A percentile compares a stretch with the other conserved stretches of the same genome.
These are phyloP conservation scores for Tausonia pullulans DNA, from an alignment of 1,284 basidiomycete genomes.

Conservation along the genomic window DNA sequence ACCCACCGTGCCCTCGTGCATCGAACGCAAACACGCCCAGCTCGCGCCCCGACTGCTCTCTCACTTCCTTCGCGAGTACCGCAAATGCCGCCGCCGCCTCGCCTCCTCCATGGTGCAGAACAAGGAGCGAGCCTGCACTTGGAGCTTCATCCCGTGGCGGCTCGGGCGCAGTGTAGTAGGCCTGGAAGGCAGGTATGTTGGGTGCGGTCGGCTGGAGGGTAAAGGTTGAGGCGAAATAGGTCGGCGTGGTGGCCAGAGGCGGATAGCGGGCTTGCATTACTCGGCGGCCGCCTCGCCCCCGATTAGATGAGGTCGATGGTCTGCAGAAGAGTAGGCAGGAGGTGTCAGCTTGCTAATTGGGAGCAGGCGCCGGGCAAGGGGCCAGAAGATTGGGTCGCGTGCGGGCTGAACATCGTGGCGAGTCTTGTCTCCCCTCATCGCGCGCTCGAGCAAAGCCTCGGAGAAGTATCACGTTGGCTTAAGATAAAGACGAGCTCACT, in stretches of 20 bases:
- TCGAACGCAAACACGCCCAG: slow-evolving; percentile 77
- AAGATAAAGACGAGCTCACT: slow-evolving; percentile 4
- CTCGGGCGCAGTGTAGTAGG: slow-evolving; percentile 55
- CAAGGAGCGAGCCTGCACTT: slow-evolving; percentile 53
- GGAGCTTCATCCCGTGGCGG: slow-evolving; percentile 32
- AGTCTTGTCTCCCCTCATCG: too few species aligned
- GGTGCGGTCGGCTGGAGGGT: slow-evolving; percentile 26
- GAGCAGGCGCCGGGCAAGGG: too few species aligned
- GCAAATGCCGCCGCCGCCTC: slow-evolving; percentile 84
- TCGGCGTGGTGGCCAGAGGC: slow-evolving; percentile 56
- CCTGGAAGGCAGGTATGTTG: slow-evolving; percentile 40
- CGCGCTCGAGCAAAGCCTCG: too few species aligned
- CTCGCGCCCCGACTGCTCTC: slow-evolving; percentile 50
- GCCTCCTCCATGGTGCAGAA: slow-evolving; percentile 92
- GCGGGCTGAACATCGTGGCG: too few species aligned
- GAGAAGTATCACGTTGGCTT: too few species aligned
- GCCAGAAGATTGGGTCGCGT: too few species aligned
- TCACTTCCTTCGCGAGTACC: slow-evolving; percentile 67
- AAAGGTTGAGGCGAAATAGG: slow-evolving; percentile 56
- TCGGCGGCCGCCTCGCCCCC: too few species aligned
- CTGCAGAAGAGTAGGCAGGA: neutral
- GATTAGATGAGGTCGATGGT: neutral
- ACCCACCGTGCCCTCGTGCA: slow-evolving; percentile 75
- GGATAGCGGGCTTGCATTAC: slow-evolving; percentile 32
- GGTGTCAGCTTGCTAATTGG: neutral